phyloP scores from a whole-genome alignment of 2,329 filamentous ascomycete species.

The Neofusicoccum parvum region DNA sequence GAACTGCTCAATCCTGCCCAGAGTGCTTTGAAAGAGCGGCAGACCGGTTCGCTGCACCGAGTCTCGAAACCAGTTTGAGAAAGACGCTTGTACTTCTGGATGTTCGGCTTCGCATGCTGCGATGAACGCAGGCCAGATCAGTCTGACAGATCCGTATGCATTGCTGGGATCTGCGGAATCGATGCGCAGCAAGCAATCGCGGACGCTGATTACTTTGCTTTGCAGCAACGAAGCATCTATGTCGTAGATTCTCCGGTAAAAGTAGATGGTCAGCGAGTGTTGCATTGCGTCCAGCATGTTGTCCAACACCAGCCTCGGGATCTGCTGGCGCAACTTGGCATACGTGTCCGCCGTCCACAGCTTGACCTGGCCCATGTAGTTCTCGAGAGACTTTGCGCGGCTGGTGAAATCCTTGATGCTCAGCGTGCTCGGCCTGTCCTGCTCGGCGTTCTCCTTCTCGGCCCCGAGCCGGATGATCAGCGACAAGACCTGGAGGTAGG shows the following conservation, averaged over 20 bases:
- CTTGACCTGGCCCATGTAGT: neutral
- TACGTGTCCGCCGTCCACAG: too few relatives aligned
- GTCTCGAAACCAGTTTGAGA: too few relatives aligned
- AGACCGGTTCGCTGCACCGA: too few relatives aligned
- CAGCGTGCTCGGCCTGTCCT: neutral
- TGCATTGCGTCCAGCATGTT: neutral
- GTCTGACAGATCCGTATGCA: neutral
- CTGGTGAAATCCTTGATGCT: neutral
- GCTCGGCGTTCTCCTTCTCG: neutral
- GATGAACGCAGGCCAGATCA: neutral
- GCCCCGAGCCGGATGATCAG: neutral
- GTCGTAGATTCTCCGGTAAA: neutral
- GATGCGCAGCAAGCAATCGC: neutral
- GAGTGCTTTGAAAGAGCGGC: too few relatives aligned
- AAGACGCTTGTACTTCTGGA: neutral
- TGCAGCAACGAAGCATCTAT: neutral
- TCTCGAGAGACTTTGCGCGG: neutral
- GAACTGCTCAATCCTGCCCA: too few relatives aligned
- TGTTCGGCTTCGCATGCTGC: neutral
- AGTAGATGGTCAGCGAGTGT: neutral
- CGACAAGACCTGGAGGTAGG: neutral
- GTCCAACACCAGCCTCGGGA: neutral
- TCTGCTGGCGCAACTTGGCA: neutral
- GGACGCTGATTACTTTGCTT: neutral
- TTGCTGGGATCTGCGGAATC: neutral